Conservation (phyloP, 2,329 filamentous ascomycete species). For the Fusarium newnesense region DNA sequence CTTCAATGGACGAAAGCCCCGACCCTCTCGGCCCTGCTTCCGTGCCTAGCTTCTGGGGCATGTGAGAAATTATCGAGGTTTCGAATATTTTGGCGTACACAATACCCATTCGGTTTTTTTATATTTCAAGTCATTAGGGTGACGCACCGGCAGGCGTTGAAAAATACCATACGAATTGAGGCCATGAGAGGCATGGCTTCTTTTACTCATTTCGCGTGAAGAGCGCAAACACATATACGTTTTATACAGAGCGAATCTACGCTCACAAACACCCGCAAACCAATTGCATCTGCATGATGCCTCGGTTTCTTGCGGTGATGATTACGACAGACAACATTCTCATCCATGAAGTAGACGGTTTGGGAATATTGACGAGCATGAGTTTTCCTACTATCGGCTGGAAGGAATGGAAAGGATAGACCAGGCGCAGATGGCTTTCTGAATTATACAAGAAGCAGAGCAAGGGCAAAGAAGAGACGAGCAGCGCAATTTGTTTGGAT, state of each 20-base stretch:
- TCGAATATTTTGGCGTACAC: slow-evolving; percentile 43
- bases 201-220: slow-evolving; percentile 37
- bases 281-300: slow-evolving; percentile 1
- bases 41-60: slow-evolving; percentile 50
- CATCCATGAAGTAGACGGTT: slow-evolving; percentile 34
- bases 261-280: slow-evolving; percentile 26
- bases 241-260: slow-evolving; percentile 36
- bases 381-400: slow-evolving; percentile 16
- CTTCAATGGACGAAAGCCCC: slow-evolving; percentile 51
- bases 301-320: slow-evolving; percentile 31
- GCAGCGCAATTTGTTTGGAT: slow-evolving; percentile 11
- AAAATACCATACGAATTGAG: slow-evolving; percentile 38
- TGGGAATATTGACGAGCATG: slow-evolving; percentile 26
- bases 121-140: slow-evolving; percentile 37
- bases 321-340: slow-evolving; percentile 42
- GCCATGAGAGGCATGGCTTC: slow-evolving; percentile 34
- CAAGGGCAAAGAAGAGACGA: slow-evolving; percentile 23
- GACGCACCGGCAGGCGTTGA: slow-evolving; percentile 42
- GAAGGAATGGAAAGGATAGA: slow-evolving; percentile 16
- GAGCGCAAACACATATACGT: slow-evolving; percentile 42
- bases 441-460: slow-evolving; percentile 24
- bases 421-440: slow-evolving; percentile 36
- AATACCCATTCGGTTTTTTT: slow-evolving; percentile 48
- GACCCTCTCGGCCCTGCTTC: slow-evolving; percentile 48
- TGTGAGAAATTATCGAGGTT: slow-evolving; percentile 44